These are phyloP conservation scores for Yamadazyma siamensis DNA, from an alignment of 1,139 yeast species.

Conservation along the genomic window DNA sequence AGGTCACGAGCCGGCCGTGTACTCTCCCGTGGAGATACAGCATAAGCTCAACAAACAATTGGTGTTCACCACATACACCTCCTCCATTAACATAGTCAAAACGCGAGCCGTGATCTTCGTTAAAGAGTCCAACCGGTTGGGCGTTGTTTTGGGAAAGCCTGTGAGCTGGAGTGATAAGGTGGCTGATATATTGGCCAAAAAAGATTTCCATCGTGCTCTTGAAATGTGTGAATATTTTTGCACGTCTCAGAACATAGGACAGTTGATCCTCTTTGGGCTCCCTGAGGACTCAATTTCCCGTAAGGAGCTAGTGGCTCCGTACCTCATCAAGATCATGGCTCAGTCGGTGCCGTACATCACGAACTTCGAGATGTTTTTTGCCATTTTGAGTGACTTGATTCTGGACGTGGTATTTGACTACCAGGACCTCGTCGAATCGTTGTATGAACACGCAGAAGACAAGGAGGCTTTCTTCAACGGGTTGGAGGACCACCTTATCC, in stretches of 20 bases:
- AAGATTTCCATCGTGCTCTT: slow-evolving; percentile 55
- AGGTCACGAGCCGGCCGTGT: slow-evolving; percentile 4
- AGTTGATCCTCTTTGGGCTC: slow-evolving; percentile 48
- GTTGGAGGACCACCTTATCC: slow-evolving; percentile 50
- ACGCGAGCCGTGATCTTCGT: slow-evolving; percentile 23
- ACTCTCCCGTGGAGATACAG: slow-evolving; percentile 1
- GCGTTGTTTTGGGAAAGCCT: slow-evolving; percentile 48
- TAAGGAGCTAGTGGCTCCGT: slow-evolving; percentile 47
- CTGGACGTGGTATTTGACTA: slow-evolving; percentile 3
- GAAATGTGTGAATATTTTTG: slow-evolving; percentile 54
- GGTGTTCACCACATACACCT: slow-evolving; percentile 5
- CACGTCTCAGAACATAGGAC: slow-evolving; percentile 40
- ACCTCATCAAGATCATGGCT: slow-evolving; percentile 54
- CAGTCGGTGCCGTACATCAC: slow-evolving; percentile 45
- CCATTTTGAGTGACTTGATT: slow-evolving; percentile 9
- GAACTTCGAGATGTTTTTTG: slow-evolving; percentile 18
- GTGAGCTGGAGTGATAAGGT: slow-evolving; percentile 75
- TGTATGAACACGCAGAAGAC: slow-evolving; percentile 47
- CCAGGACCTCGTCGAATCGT: slow-evolving; percentile 43
- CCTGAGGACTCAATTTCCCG: slow-evolving; percentile 47
- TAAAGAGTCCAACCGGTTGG: slow-evolving; percentile 4
- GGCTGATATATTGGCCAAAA: slow-evolving; percentile 43
- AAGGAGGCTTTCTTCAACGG: slow-evolving; percentile 41
- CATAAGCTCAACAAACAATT: slow-evolving; percentile 4
- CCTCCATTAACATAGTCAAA: slow-evolving; percentile 23